These are phyloP conservation scores for Plasmodium relictum DNA, from an alignment of 169 alveolate species.

Conservation along the genomic window DNA sequence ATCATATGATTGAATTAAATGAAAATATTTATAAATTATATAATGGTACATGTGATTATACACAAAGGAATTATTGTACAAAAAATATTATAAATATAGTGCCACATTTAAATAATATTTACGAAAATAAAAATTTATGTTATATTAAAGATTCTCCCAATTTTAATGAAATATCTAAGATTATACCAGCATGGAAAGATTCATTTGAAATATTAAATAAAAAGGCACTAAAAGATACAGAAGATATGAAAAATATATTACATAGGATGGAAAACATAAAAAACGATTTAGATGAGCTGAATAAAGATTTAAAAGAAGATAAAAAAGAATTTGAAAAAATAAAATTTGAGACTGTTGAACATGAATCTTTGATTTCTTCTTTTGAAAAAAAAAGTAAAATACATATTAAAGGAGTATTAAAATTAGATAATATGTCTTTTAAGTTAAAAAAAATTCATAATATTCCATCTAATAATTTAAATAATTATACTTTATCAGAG, in stretches of 20 bases:
- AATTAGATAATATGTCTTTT: slow-evolving; percentile 64
- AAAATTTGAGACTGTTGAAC: slow-evolving; percentile 73
- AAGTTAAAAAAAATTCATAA: slow-evolving; percentile 53
- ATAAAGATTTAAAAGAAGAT: slow-evolving; percentile 69
- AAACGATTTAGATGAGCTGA: slow-evolving; percentile 45
- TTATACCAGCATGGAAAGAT: slow-evolving; percentile 73
- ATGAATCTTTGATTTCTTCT: slow-evolving; percentile 48
- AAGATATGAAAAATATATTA: slow-evolving; percentile 65
- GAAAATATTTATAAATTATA: slow-evolving; percentile 41
- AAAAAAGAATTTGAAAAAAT: slow-evolving; percentile 69
- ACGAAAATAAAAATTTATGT: slow-evolving; percentile 57
- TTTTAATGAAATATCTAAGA: slow-evolving; percentile 39
- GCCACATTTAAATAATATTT: slow-evolving; percentile 66
- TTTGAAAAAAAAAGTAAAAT: slow-evolving; percentile 63
- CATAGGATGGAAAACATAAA: slow-evolving; percentile 52
- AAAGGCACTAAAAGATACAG: slow-evolving; percentile 71
- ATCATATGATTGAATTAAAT: slow-evolving; percentile 49
- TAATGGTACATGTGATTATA: slow-evolving; percentile 27
- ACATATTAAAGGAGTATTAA: slow-evolving; percentile 57
- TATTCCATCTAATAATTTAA: slow-evolving; percentile 38
- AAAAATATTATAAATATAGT: slow-evolving; percentile 57
- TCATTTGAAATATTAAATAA: slow-evolving; percentile 56
- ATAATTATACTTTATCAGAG: slow-evolving; percentile 50
- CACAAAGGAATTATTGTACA: slow-evolving; percentile 54
- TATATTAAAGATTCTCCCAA: slow-evolving; percentile 72